Evolutionary conservation across 176 grass and related monocot genomes (phyloP).

Genomic region (Eragrostis nindensis): DNA sequence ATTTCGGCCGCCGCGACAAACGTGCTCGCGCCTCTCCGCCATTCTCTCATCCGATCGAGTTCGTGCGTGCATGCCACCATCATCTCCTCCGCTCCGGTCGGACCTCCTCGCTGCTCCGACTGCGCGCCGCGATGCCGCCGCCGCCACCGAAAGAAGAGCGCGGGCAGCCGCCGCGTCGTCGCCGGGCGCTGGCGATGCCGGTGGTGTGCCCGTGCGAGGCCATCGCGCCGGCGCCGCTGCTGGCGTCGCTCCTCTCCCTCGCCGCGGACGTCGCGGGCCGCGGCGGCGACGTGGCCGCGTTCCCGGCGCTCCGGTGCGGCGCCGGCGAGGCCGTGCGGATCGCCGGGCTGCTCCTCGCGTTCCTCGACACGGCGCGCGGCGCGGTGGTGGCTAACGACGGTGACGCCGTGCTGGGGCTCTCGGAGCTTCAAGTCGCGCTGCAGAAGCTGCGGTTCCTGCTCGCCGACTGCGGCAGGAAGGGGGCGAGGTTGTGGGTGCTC

Average conservation of each 20-base stretch:
- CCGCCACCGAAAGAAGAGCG: constrained; percentile 15
- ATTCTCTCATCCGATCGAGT: background rate
- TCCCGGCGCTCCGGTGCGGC: constrained; percentile 52
- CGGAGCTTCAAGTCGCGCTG: constrained; percentile 82
- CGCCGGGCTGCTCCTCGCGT: constrained; percentile 49
- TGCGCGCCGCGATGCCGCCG: background rate
- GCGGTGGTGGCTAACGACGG: background rate
- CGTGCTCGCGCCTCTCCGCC: background rate
- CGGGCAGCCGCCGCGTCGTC: background rate
- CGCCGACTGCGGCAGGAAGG: constrained; percentile 45
- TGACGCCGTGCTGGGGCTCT: constrained; percentile 55
- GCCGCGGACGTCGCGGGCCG: constrained; percentile 38
- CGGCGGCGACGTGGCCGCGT: background rate
- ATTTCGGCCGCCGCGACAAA: constrained; percentile 25
- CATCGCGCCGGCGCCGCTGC: constrained; percentile 49
- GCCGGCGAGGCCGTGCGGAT: constrained; percentile 61
- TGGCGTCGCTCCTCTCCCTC: constrained; percentile 51
- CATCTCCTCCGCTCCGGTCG: background rate
- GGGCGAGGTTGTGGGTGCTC: constrained; percentile 69
- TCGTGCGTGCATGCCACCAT: background rate
- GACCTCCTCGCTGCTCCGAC: background rate
- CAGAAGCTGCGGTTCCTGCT: constrained; percentile 74
- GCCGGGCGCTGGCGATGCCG: constrained; percentile 53
- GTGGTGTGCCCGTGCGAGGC: constrained; percentile 70
- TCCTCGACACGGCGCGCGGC: too few relatives aligned